Base-by-base conservation (phyloP, 352 stramenopile species). In the Globisporangium nagaii region DNA sequence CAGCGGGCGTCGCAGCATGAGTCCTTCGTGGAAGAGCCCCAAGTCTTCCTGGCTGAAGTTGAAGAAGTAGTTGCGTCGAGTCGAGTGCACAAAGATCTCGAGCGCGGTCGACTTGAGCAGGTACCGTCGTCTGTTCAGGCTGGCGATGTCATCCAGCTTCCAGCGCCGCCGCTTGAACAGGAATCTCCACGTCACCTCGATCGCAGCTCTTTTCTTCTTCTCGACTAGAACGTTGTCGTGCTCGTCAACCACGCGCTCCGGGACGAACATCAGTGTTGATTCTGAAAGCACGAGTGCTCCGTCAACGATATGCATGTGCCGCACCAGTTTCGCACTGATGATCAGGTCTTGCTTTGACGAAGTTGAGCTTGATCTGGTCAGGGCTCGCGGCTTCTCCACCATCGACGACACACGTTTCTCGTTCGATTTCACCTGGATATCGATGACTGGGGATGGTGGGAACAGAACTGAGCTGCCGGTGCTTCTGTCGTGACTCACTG, bases 41-140 rank as follows among this genome's bases (percentile, higher is more conserved):
- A 91, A 59, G 44, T 90, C 73, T 22, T 78, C 70, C 25, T 70
- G 68, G 0, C 53, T 28, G n/a, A 93, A 27, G 59, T 81, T 88
- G 56, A 95, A 92, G 45, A 95, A 91, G 53, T 89, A 92, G 45
- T 88, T 92, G 45, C 90, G 90, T n/a, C 78, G 75, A 10, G 68
- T 89, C 13, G 79, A 91, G n/a, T 74, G 68, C 52, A 93, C 78
- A 60, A 92, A 93, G 45, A 93, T 61, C 57, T 95, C 84, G 36
- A 95, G 54, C 1, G 84, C 84, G 8, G 76, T 91, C 0, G 80
- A 70, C 43, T 91, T 91, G 31, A 95, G 67, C 49, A 95, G 61
- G 55, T 90, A 95, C n/a, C 84, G 75, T 11, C 84, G 67, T 15
- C 84, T 68, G 60, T 91, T 79, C 22, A 95, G 36, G 15, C 70